Evolutionary conservation across 352 stramenopile species (phyloP).

Genomic region (Pythium aquatile): DNA sequence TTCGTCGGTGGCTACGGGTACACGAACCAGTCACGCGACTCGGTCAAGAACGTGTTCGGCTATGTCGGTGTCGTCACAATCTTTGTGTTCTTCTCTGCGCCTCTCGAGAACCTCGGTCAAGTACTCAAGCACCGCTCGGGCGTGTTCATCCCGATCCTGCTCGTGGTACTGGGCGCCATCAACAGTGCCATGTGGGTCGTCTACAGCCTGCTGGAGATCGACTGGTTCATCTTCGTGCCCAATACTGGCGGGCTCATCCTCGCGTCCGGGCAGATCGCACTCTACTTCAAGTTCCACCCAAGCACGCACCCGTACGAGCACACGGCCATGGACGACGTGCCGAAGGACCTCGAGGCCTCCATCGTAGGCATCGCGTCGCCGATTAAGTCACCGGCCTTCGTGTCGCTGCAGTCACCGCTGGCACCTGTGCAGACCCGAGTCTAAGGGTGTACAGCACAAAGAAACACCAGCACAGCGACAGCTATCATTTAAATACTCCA

Average conservation of each 20-base stretch:
- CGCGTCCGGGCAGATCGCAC: conserved; percentile 36
- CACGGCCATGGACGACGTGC: neutral
- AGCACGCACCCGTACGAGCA: conserved; percentile 32
- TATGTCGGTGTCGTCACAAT: no score
- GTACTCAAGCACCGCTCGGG: conserved; percentile 45
- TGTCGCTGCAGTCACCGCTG: conserved; percentile 12
- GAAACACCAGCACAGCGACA: no score
- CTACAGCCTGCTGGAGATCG: conserved; percentile 39
- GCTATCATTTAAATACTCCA: neutral
- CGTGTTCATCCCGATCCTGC: conserved; percentile 54
- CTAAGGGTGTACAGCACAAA: no score
- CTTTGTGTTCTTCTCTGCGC: no score
- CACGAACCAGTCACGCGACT: no score
- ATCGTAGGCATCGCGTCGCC: no score
- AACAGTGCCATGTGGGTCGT: conserved; percentile 53
- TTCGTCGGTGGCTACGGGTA: no score
- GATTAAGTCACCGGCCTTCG: conserved; percentile 2
- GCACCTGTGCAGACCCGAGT: neutral
- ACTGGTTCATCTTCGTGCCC: conserved; percentile 55
- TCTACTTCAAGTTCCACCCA: conserved; percentile 52
- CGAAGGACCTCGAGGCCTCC: neutral
- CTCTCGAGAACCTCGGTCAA: no score
- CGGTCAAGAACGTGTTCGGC: no score
- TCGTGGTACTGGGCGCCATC: conserved; percentile 42
- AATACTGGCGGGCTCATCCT: conserved; percentile 36